Conservation (phyloP, 495 filamentous ascomycete species). For the Penicillium macrosclerotiorum region DNA sequence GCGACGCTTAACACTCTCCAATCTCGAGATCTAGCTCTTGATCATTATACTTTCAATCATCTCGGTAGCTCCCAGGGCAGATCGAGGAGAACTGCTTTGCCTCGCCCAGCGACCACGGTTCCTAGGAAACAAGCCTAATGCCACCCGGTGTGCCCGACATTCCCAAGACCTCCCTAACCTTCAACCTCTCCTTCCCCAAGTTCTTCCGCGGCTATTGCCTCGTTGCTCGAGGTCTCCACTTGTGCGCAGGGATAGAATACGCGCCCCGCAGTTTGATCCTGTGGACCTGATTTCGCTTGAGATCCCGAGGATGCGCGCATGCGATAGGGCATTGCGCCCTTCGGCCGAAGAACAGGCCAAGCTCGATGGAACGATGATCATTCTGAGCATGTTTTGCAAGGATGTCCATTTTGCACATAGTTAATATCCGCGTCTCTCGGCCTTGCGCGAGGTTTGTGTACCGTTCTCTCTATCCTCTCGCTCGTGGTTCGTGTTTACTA, state of each 20-base stretch:
- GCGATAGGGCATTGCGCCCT: conserved; percentile 1
- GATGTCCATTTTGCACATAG: neutral
- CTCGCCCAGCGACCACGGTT: neutral
- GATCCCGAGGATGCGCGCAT: neutral
- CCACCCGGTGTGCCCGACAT: conserved; percentile 10
- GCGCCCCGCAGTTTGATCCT: conserved; percentile 3
- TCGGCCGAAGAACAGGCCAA: neutral
- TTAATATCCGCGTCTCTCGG: neutral
- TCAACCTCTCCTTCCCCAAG: conserved; percentile 1
- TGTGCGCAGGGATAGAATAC: conserved; percentile 9
- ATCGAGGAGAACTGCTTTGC: neutral
- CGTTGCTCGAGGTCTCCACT: conserved; percentile 1
- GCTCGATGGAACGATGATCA: conserved; percentile 1
- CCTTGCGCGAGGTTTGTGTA: neutral
- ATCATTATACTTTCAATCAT: neutral
- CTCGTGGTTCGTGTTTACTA: neutral
- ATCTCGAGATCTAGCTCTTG: neutral
- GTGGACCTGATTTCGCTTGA: neutral
- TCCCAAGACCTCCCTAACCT: conserved; percentile 6
- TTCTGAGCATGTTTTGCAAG: conserved; percentile 4
- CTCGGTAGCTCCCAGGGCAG: neutral
- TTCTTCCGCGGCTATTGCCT: conserved; percentile 2
- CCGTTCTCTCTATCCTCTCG: neutral
- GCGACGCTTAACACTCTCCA: too few relatives aligned
- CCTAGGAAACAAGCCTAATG: neutral